phyloP scores from a whole-genome alignment of 768 basidiomycete genomes.

The Suillus spraguei region DNA sequence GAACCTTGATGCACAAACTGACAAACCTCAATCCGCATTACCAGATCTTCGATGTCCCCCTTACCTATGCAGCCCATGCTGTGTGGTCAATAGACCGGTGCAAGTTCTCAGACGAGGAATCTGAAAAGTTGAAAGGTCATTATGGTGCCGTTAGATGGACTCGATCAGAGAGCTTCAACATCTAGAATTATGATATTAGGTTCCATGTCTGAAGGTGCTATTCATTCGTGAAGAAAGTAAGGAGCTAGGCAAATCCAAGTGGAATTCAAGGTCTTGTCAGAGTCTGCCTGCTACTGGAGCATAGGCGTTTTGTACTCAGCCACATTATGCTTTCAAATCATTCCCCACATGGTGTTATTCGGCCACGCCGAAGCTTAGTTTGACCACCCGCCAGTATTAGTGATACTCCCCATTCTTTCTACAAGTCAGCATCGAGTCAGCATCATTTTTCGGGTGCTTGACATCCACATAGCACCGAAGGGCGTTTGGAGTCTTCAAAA shows the following conservation, averaged over 20 bases:
- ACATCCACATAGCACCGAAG: not conserved
- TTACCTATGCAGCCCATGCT: conserved; percentile 69
- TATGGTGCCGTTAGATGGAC: conserved; percentile 54
- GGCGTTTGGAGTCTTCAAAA: not conserved
- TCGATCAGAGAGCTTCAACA: conserved; percentile 54
- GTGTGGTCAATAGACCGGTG: conserved; percentile 65
- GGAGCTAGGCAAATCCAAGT: not conserved
- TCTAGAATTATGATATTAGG: conserved; percentile 60
- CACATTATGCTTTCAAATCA: not conserved
- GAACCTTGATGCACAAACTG: not conserved
- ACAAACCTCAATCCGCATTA: conserved; percentile 68
- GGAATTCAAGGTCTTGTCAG: no score
- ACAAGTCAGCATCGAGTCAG: conserved; percentile 2
- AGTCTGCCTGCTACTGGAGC: no score
- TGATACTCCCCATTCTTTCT: not conserved
- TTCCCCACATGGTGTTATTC: conserved; percentile 2
- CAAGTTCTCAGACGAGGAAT: conserved; percentile 75
- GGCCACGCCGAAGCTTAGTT: conserved; percentile 1
- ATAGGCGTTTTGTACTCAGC: not conserved
- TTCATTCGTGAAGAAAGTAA: not conserved
- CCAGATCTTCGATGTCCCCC: conserved; percentile 69
- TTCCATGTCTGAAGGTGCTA: conserved; percentile 48
- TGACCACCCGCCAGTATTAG: not conserved
- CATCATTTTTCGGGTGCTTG: not conserved
- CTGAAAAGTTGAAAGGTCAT: conserved; percentile 69